Conservation (phyloP, 2,329 filamentous ascomycete species). For the Colletotrichum musae region DNA sequence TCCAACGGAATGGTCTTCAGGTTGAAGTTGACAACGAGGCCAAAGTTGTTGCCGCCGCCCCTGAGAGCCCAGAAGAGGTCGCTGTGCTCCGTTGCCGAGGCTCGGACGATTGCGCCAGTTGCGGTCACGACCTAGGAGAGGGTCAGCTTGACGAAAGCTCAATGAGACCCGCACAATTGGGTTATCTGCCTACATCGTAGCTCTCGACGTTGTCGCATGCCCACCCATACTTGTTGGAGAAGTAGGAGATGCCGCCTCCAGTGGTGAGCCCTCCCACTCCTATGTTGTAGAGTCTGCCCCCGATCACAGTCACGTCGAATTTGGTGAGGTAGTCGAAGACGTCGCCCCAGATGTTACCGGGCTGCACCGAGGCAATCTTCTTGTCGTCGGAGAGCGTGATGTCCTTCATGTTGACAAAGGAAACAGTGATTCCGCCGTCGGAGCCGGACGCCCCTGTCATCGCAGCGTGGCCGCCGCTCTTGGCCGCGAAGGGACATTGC, state of each 20-base stretch:
- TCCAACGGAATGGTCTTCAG: slow-evolving; percentile 53
- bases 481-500: slow-evolving; percentile 41
- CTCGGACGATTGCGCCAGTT: slow-evolving; percentile 58
- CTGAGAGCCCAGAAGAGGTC: slow-evolving; percentile 72
- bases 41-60: slow-evolving; percentile 70
- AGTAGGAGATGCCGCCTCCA: slow-evolving; percentile 43
- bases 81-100: slow-evolving; percentile 56
- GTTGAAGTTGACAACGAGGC: slow-evolving; percentile 67
- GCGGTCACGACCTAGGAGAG: slow-evolving; percentile 57
- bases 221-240: slow-evolving; percentile 55
- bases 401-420: slow-evolving; percentile 26
- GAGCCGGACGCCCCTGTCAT: slow-evolving; percentile 36
- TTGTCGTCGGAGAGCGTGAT: slow-evolving; percentile 47
- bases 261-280: neutral
- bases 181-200: slow-evolving; percentile 4
- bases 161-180: too few relatives aligned
- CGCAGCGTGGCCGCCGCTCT: slow-evolving; percentile 39
- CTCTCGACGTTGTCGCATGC: slow-evolving; percentile 59
- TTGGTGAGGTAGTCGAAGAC: slow-evolving; percentile 53
- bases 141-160: neutral
- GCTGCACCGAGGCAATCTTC: slow-evolving; percentile 51
- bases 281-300: slow-evolving; percentile 56
- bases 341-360: slow-evolving; percentile 57
- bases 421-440: slow-evolving; percentile 34
- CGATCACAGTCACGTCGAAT: slow-evolving; percentile 52